phyloP scores from a whole-genome alignment of 2,329 filamentous ascomycete species.

The Diaporthe sp. region DNA sequence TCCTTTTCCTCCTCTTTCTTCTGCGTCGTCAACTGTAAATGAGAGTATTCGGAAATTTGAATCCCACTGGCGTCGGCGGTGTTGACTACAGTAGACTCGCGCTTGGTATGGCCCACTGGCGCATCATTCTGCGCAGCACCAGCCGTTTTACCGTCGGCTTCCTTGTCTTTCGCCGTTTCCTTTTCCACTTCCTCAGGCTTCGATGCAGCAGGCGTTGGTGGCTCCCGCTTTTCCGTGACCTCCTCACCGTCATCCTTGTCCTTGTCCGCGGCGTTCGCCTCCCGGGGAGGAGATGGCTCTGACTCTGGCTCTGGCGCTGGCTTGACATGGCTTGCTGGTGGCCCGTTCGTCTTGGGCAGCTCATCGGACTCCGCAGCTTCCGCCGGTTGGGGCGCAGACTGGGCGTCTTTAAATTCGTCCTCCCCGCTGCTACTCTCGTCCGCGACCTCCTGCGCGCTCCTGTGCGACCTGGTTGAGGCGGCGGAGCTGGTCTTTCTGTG shows the following conservation, averaged over 20 bases:
- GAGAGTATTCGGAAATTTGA: conserved; percentile 84
- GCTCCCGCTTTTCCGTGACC: neutral
- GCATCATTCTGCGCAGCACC: conserved; percentile 37
- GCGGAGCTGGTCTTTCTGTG: conserved; percentile 9
- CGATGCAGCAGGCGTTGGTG: neutral
- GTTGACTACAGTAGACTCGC: conserved; percentile 53
- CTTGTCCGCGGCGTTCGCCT: neutral
- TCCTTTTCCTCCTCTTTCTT: conserved; percentile 58
- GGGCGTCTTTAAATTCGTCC: conserved; percentile 43
- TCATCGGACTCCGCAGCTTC: neutral
- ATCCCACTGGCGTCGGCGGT: conserved; percentile 42
- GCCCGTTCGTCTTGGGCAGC: neutral
- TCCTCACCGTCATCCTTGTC: neutral
- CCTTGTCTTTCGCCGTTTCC: neutral
- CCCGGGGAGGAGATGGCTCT: neutral
- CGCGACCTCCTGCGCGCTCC: conserved; percentile 30
- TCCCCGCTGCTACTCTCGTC: conserved; percentile 41
- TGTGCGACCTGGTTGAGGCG: conserved; percentile 35
- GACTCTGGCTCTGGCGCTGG: neutral
- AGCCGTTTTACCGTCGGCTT: neutral
- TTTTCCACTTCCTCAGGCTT: neutral
- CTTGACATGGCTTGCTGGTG: neutral
- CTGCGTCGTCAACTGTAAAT: conserved; percentile 78
- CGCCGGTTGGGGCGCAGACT: conserved; percentile 32
- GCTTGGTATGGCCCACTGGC: conserved; percentile 45